Conservation (phyloP, 768 basidiomycete species). For the Nidularia pulvinata region DNA sequence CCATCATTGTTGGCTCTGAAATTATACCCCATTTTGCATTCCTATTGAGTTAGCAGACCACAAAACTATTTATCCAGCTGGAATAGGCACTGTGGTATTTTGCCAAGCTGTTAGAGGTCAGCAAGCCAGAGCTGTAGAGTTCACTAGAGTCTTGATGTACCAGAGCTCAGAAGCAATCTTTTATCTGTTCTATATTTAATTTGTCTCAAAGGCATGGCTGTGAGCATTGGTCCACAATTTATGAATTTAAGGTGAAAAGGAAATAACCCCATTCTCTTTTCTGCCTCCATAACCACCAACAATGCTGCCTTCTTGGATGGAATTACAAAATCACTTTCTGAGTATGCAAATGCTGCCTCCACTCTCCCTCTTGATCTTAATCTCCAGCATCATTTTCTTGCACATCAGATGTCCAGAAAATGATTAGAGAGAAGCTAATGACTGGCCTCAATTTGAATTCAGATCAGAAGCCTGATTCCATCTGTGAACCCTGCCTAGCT, state of each 20-base stretch:
- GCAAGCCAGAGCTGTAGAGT: slow-evolving; percentile 4
- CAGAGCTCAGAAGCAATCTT: slow-evolving; percentile 3
- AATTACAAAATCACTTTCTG: slow-evolving; percentile 1
- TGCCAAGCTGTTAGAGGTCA: slow-evolving; percentile 7
- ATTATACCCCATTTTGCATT: slow-evolving; percentile 12
- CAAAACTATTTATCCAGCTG: not conserved
- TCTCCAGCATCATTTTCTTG: slow-evolving; percentile 25
- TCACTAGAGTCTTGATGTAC: slow-evolving; percentile 8
- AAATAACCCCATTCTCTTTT: not conserved
- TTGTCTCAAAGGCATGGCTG: not conserved
- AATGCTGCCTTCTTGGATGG: slow-evolving; percentile 8
- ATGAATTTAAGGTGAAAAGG: not conserved
- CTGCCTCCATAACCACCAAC: slow-evolving; percentile 2
- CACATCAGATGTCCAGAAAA: slow-evolving; percentile 14
- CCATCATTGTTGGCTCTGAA: slow-evolving; percentile 21
- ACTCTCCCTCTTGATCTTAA: slow-evolving; percentile 17
- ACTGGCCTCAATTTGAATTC: slow-evolving; percentile 9
- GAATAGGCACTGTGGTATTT: slow-evolving; percentile 21
- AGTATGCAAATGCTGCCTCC: slow-evolving; percentile 8
- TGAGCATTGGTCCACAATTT: not conserved
- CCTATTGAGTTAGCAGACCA: slow-evolving; percentile 18
- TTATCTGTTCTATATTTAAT: slow-evolving; percentile 3
- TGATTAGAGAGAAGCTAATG: slow-evolving; percentile 5
- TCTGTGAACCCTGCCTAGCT: slow-evolving; percentile 15
- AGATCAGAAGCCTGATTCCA: slow-evolving; percentile 11